These are phyloP conservation scores for Ophiocordyceps camponoti-floridani DNA, from an alignment of 2,329 filamentous ascomycete genomes.

Conservation along the genomic window DNA sequence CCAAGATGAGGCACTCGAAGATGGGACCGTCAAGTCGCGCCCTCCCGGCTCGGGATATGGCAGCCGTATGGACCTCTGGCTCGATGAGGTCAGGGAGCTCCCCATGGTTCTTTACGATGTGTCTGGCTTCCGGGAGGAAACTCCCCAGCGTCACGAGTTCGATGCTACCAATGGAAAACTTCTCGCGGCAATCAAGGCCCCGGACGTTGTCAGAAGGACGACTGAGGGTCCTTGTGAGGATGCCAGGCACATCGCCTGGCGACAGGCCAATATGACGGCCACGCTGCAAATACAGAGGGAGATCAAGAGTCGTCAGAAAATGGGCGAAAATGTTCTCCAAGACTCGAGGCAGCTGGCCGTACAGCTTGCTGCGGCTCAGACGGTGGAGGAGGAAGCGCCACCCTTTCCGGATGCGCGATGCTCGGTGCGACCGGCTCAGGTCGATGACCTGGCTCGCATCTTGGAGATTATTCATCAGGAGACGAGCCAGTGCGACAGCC, in stretches of 20 bases:
- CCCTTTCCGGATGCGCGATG: slow-evolving; percentile 14
- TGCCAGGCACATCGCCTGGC: slow-evolving; percentile 8
- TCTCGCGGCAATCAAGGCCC: slow-evolving; percentile 13
- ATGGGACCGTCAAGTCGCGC: neutral
- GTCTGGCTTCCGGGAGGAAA: neutral
- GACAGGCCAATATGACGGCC: slow-evolving; percentile 10
- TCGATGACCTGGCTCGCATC: slow-evolving; percentile 20
- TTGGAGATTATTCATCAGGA: slow-evolving; percentile 27
- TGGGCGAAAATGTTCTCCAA: slow-evolving; percentile 2
- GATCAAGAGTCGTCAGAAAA: slow-evolving; percentile 6
- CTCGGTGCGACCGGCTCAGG: slow-evolving; percentile 22
- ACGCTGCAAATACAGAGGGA: slow-evolving; percentile 10
- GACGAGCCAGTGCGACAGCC: slow-evolving; percentile 4
- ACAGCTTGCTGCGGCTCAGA: neutral
- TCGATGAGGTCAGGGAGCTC: neutral
- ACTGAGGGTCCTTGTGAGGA: slow-evolving; percentile 1
- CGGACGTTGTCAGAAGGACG: slow-evolving; percentile 9
- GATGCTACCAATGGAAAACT: slow-evolving; percentile 18
- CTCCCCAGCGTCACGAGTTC: slow-evolving; percentile 12
- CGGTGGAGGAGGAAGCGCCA: slow-evolving; percentile 1
- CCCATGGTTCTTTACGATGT: neutral
- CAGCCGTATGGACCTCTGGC: neutral
- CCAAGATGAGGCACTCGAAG: neutral
- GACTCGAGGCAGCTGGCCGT: neutral
- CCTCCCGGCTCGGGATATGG: neutral